Evolutionary conservation across 139 green algal genomes (phyloP).

Genomic region (Diplosphaera chodatii): DNA sequence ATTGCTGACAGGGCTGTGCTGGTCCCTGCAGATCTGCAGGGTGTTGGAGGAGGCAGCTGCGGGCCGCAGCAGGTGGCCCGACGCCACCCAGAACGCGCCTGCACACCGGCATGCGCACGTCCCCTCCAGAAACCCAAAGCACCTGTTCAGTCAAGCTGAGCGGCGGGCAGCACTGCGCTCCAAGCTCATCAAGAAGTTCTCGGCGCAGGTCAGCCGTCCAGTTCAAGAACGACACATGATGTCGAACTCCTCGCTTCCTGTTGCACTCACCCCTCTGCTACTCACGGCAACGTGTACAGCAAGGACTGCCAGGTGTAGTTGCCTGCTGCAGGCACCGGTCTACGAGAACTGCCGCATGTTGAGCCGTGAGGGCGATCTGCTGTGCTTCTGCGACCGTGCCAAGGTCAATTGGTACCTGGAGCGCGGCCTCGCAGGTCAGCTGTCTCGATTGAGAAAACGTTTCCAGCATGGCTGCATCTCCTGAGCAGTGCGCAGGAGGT

Average conservation of each 20-base stretch:
- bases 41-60: conserved; percentile 3
- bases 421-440: conserved; percentile 35
- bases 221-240: too few species aligned
- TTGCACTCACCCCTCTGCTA: too few species aligned
- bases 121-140: conserved; percentile 5
- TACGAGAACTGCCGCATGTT: conserved; percentile 81
- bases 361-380: conserved; percentile 52
- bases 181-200: background rate
- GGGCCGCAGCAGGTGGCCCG: background rate
- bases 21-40: background rate
- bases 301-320: too few species aligned
- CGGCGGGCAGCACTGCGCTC: background rate
- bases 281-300: too few species aligned
- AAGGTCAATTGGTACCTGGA: conserved; percentile 57
- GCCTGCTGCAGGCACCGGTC: conserved; percentile 33
- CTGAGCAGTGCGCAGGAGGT: background rate
- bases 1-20: too few species aligned
- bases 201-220: background rate
- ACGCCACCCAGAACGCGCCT: too few species aligned
- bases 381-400: conserved; percentile 56
- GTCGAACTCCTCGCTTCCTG: background rate
- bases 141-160: background rate
- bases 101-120: background rate
- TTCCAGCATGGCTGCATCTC: too few species aligned
- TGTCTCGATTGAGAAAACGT: too few species aligned